Evolutionary conservation across 2,329 filamentous ascomycete species (phyloP).

Genomic region (Pseudopyrenochaeta lycopersici): DNA sequence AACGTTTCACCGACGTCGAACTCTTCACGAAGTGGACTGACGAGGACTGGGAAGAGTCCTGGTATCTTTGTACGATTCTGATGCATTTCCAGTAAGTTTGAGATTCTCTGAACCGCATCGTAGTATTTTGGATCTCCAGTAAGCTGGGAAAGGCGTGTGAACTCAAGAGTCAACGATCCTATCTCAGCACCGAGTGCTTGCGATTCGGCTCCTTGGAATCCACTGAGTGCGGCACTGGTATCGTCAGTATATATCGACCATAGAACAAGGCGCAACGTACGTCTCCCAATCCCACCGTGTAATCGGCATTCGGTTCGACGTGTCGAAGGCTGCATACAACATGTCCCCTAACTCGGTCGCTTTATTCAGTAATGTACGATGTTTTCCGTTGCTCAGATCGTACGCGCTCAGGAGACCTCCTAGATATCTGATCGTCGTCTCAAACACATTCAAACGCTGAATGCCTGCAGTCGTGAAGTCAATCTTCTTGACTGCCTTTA

Average conservation of each 20-base stretch:
- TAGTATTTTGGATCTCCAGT: conserved; percentile 50
- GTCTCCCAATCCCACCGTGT: conserved; percentile 51
- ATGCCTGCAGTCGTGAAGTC: conserved; percentile 60
- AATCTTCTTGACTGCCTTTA: conserved; percentile 60
- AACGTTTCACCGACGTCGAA: conserved; percentile 50
- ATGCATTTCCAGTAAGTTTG: conserved; percentile 42
- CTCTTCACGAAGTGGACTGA: conserved; percentile 41
- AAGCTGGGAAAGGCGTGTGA: conserved; percentile 50
- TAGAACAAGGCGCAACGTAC: conserved; percentile 22
- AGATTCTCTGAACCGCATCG: conserved; percentile 50
- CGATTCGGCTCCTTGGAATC: conserved; percentile 38
- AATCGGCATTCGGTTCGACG: conserved; percentile 52
- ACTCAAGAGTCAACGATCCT: conserved; percentile 50
- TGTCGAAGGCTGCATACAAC: conserved; percentile 56
- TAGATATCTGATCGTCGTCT: conserved; percentile 52
- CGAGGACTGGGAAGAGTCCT: conserved; percentile 47
- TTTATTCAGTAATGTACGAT: conserved; percentile 49
- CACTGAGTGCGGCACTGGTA: conserved; percentile 37
- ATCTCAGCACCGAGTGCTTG: conserved; percentile 48
- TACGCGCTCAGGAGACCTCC: conserved; percentile 50
- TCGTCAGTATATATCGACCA: conserved; percentile 20
- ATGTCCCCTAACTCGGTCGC: conserved; percentile 54
- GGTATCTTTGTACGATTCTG: conserved; percentile 48
- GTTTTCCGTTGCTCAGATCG: conserved; percentile 46
- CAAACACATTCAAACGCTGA: conserved; percentile 48